These are phyloP conservation scores for Podospora bellae-mahoneyi DNA, from an alignment of 495 filamentous ascomycete genomes.

Conservation along the genomic window DNA sequence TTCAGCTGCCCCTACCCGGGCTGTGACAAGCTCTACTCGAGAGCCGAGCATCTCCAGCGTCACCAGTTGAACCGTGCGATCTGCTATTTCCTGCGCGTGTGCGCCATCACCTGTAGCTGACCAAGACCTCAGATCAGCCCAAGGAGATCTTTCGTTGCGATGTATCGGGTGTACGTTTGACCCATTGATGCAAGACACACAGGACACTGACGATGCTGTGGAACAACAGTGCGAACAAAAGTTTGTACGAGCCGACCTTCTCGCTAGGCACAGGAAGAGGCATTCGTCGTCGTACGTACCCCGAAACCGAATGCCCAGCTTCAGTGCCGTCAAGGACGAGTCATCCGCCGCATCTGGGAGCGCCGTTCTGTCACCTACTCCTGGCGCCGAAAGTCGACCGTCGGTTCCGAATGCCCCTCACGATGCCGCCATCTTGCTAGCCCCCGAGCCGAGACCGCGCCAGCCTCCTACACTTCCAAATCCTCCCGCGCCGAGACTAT, in stretches of 20 bases:
- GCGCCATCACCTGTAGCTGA: slow-evolving; percentile 20
- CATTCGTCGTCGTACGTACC: slow-evolving; percentile 90
- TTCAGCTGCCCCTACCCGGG: slow-evolving; percentile 81
- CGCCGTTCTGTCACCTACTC: slow-evolving; percentile 30
- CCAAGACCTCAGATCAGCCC: slow-evolving; percentile 71
- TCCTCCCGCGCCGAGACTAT: slow-evolving; percentile 21
- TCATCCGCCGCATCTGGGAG: slow-evolving; percentile 22
- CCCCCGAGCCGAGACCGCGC: slow-evolving; percentile 38
- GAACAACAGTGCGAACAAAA: slow-evolving; percentile 62
- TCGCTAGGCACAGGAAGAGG: slow-evolving; percentile 84
- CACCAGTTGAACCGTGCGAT: slow-evolving; percentile 47
- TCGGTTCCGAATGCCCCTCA: slow-evolving; percentile 43
- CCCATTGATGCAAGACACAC: not conserved
- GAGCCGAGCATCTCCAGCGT: slow-evolving; percentile 84
- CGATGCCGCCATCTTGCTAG: slow-evolving; percentile 46
- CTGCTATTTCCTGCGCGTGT: slow-evolving; percentile 1
- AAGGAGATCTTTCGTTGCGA: slow-evolving; percentile 95
- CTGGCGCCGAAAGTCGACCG: slow-evolving; percentile 34
- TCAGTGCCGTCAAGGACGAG: slow-evolving; percentile 49
- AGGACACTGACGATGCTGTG: slow-evolving; percentile 15
- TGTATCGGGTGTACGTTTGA: slow-evolving; percentile 56
- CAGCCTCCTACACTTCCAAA: slow-evolving; percentile 28
- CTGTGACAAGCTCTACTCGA: slow-evolving; percentile 92
- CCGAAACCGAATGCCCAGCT: slow-evolving; percentile 79
- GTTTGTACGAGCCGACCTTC: slow-evolving; percentile 91